A percentile compares a stretch with the other conserved stretches of the same genome.
These are phyloP conservation scores for Sclerotinia borealis DNA, from an alignment of 2,329 filamentous ascomycete species.

Conservation along the genomic window DNA sequence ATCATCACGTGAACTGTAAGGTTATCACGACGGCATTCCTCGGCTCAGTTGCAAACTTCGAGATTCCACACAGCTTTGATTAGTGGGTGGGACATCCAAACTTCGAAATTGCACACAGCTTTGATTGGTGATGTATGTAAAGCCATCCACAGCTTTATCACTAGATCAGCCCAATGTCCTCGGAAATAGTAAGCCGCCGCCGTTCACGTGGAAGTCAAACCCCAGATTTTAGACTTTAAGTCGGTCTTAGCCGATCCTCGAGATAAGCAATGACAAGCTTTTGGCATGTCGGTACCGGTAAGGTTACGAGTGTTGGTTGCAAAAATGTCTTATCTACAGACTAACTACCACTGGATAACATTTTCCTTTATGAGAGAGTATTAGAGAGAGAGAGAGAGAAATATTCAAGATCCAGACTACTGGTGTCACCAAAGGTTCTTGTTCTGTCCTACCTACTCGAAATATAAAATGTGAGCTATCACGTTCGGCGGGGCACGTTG, in stretches of 20 bases:
- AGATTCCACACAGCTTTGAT: background rate
- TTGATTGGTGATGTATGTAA: background rate
- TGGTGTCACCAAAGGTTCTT: background rate
- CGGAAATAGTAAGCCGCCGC: background rate
- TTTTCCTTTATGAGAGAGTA: background rate
- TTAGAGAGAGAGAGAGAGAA: too few species aligned
- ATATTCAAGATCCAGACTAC: background rate
- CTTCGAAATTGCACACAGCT: background rate
- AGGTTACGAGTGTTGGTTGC: too few species aligned
- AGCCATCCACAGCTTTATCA: background rate
- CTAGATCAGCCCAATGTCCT: background rate
- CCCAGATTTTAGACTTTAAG: background rate
- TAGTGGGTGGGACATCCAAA: background rate
- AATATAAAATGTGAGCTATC: constrained; percentile 5
- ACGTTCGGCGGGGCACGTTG: background rate
- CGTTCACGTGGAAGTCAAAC: background rate
- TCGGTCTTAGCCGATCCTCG: background rate
- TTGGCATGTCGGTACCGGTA: background rate
- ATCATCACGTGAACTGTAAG: background rate
- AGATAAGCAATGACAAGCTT: background rate
- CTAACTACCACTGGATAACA: too few species aligned
- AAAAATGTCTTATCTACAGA: background rate
- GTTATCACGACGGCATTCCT: background rate
- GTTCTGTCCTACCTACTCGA: background rate
- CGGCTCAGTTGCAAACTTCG: background rate